These are phyloP conservation scores for Mycena kentingensis DNA, from an alignment of 768 basidiomycete species.

Conservation along the genomic window DNA sequence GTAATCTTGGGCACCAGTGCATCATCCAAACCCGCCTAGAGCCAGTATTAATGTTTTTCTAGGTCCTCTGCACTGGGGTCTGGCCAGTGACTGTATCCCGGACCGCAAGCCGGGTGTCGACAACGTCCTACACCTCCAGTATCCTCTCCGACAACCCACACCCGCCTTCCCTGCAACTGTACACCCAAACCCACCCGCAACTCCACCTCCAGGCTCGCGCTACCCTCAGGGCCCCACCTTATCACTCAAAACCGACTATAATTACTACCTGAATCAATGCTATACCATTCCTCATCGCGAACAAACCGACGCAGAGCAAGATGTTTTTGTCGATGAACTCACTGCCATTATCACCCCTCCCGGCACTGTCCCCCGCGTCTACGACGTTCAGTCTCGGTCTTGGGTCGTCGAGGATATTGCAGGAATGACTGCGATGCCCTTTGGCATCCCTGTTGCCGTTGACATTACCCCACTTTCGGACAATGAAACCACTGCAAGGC, in stretches of 20 bases:
- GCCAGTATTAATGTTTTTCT: no score
- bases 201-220: neutral
- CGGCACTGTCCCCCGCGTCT: neutral
- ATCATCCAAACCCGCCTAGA: no score
- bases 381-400: neutral
- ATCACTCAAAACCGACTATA: neutral
- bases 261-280: neutral
- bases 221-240: neutral
- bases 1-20: no score
- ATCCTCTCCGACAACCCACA: no score
- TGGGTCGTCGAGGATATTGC: neutral
- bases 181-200: neutral
- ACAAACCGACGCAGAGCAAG: neutral
- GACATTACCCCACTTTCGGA: neutral
- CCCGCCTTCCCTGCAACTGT: neutral
- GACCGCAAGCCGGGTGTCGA: no score
- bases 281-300: neutral
- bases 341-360: neutral
- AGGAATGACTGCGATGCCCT: neutral
- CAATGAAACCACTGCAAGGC: neutral
- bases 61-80: no score
- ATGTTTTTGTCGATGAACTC: neutral
- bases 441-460: neutral
- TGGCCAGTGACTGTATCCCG: no score
- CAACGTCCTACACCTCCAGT: no score